Base-by-base conservation (phyloP, 805 yeast genomes). In the Candida koratica region DNA sequence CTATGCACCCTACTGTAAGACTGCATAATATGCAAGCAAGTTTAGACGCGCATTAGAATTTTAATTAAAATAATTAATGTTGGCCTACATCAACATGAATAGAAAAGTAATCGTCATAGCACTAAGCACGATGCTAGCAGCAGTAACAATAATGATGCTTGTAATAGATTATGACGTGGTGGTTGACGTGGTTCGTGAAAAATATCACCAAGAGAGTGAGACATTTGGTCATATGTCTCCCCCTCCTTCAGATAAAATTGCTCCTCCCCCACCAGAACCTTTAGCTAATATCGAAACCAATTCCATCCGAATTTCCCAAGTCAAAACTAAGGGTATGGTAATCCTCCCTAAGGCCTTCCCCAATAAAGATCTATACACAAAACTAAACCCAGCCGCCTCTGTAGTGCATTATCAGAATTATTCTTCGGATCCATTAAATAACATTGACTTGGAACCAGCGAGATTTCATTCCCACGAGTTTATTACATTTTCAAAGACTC, bases 401-500 rank as follows among this genome's bases (percentile, higher is more conserved):
- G 17, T 29, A 3, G 17, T 29, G 5, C 28, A 25, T 12, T 25
- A 9, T 25, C 28, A 25, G 10, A 7, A 25, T 12, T 12, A 10
- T 6, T 6, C 26, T 10, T 14, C 34, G 5, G 34, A 31, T 16
- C 27, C 34, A 11, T 23, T 22, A 15, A 16, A 22, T 7, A 22
- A 31, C 23, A 10, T 11, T 5, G 27, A 31, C 5, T 10, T 31
- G 5, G n/a, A 15, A 7, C 4, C 16, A 3, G 11, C 10, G 11
- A 8, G n/a, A 2, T 31, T 31, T 20, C 34, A 31, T 16, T 9
- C 6, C 7, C 34, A 31, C 17, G 27, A 31, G 26, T 31, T 31
- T n/a, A 22, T 10, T 3, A 23, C 27, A 3, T 31, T 31, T 12
- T 5, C 34, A 4, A 22, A 34, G 3, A 10, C 28, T 15, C n/a